Conservation (phyloP, 768 basidiomycete species). For the Phlegmacium glaucopus region DNA sequence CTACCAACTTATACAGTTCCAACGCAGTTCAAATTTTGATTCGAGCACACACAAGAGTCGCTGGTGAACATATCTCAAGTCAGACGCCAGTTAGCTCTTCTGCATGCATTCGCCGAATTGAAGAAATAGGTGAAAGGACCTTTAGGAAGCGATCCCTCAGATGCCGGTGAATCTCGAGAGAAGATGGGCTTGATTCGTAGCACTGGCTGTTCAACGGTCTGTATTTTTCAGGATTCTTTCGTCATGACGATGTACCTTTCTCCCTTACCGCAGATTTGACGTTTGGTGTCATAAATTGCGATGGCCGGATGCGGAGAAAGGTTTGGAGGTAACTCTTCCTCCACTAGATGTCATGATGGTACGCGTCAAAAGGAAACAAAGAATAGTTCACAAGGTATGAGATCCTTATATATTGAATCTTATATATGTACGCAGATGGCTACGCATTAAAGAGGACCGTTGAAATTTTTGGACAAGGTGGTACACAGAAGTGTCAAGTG, state of each 20-base stretch:
- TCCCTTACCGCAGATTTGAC: slow-evolving; percentile 26
- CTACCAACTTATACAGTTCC: slow-evolving; percentile 24
- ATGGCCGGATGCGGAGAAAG: slow-evolving; percentile 1
- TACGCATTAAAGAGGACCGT: not conserved
- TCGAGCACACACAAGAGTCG: slow-evolving; percentile 11
- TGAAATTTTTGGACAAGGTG: slow-evolving; percentile 12
- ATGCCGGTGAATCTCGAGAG: slow-evolving; percentile 17
- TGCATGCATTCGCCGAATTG: slow-evolving; percentile 24
- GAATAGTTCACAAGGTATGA: slow-evolving; percentile 24
- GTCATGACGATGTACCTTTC: not conserved
- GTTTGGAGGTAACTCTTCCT: slow-evolving; percentile 17
- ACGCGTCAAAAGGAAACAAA: not conserved
- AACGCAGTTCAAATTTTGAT: slow-evolving; percentile 20
- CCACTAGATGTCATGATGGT: slow-evolving; percentile 33
- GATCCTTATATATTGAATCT: slow-evolving; percentile 28
- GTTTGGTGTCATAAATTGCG: slow-evolving; percentile 12
- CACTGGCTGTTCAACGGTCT: slow-evolving; percentile 27
- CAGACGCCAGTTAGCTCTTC: slow-evolving; percentile 26
- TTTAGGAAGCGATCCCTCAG: slow-evolving; percentile 3
- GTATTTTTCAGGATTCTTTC: not conserved
- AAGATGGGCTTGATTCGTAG: slow-evolving; percentile 30
- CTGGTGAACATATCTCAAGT: slow-evolving; percentile 20
- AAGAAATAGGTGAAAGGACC: slow-evolving; percentile 15
- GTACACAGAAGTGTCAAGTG: slow-evolving; percentile 21
- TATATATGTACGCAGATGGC: slow-evolving; percentile 2